These are phyloP conservation scores for Cyphellophora attinorum DNA, from an alignment of 2,329 filamentous ascomycete species.

Conservation along the genomic window DNA sequence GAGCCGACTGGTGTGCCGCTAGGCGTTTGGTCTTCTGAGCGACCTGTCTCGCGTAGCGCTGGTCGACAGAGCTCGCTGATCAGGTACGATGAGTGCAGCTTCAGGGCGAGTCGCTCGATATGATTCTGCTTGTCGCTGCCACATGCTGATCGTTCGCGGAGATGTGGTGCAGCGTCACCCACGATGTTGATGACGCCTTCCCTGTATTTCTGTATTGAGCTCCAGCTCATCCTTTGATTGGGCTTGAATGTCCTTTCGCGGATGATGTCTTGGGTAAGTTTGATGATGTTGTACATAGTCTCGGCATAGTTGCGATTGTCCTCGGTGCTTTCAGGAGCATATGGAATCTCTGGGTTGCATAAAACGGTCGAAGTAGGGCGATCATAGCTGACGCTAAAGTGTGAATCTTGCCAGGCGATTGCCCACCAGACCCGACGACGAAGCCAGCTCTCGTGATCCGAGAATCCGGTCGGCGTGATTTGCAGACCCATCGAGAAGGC, in stretches of 20 bases:
- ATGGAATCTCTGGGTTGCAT: slow-evolving; percentile 41
- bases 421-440: slow-evolving; percentile 46
- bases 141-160: slow-evolving; percentile 43
- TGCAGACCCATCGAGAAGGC: slow-evolving; percentile 53
- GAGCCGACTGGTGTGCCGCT: slow-evolving; percentile 11
- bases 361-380: slow-evolving; percentile 46
- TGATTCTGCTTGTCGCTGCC: slow-evolving; percentile 36
- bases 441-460: slow-evolving; percentile 37
- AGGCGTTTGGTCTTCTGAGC: slow-evolving; percentile 28
- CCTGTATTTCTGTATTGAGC: slow-evolving; percentile 46
- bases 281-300: slow-evolving; percentile 47
- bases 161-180: slow-evolving; percentile 47
- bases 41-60: slow-evolving; percentile 41
- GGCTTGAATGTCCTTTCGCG: slow-evolving; percentile 46
- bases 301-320: slow-evolving; percentile 48
- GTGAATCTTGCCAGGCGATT: slow-evolving; percentile 55
- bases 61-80: slow-evolving; percentile 54
- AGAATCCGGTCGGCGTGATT: slow-evolving; percentile 46
- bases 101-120: slow-evolving; percentile 50
- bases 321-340: slow-evolving; percentile 36
- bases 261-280: slow-evolving; percentile 46
- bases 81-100: slow-evolving; percentile 53
- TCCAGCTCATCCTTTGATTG: slow-evolving; percentile 43
- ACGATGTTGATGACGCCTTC: slow-evolving; percentile 49
- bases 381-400: slow-evolving; percentile 56